Conservation (phyloP, 176 grass and related monocot genomes). For the Rhynchospora breviuscula region DNA sequence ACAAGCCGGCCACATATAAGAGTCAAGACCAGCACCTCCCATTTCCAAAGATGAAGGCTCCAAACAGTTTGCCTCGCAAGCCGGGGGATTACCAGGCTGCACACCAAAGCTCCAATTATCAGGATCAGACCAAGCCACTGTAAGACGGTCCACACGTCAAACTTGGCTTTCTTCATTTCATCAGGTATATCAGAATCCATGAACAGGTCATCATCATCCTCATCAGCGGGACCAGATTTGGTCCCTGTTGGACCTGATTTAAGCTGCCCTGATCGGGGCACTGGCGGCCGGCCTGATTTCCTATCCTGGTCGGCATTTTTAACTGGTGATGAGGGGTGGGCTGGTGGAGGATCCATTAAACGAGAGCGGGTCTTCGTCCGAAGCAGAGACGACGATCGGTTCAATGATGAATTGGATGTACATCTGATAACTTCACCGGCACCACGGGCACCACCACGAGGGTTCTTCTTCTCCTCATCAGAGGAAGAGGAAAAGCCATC, state of each 20-base stretch:
- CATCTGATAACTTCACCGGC: conserved; percentile 53
- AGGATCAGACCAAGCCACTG: conserved; percentile 72
- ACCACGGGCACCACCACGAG: background rate
- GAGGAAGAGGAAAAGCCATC: conserved; percentile 41
- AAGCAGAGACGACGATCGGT: conserved; percentile 26
- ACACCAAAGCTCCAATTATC: conserved; percentile 60
- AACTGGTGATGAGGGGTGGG: background rate
- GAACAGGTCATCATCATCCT: conserved; percentile 81
- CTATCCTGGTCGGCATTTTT: background rate
- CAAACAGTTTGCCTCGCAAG: conserved; percentile 39
- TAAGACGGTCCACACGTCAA: conserved; percentile 46
- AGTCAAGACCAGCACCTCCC: conserved; percentile 71
- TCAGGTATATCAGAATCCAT: conserved; percentile 57
- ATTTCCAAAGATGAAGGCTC: conserved; percentile 90
- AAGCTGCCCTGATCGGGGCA: conserved; percentile 47
- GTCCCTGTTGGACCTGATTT: conserved; percentile 30
- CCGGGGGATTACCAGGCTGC: conserved; percentile 43
- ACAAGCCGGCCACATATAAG: conserved; percentile 93
- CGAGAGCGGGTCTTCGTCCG: conserved; percentile 64
- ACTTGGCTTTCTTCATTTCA: conserved; percentile 48
- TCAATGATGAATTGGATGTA: conserved; percentile 49
- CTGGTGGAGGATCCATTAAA: conserved; percentile 61
- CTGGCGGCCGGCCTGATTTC: conserved; percentile 13
- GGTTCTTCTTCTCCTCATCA: conserved; percentile 6
- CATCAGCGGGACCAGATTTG: conserved; percentile 43